Conservation (phyloP, 2,329 filamentous ascomycete genomes). For the Colletotrichum tabaci region DNA sequence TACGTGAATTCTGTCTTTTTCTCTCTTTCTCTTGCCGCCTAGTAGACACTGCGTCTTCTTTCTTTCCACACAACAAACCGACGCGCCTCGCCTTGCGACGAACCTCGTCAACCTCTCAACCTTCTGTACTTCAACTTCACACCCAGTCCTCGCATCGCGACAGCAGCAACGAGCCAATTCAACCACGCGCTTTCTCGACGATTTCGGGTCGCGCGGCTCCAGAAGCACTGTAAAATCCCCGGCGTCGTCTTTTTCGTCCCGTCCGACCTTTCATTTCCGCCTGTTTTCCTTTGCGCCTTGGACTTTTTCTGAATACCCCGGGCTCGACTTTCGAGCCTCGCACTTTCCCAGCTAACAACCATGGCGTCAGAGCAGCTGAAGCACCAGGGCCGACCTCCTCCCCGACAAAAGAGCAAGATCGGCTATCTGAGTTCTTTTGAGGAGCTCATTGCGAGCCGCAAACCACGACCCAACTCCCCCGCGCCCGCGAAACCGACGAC, state of each 20-base stretch:
- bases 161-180: conserved; percentile 1
- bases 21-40: background rate
- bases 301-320: background rate
- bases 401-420: background rate
- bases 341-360: conserved; percentile 29
- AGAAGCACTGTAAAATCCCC: conserved; percentile 30
- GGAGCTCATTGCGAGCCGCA: background rate
- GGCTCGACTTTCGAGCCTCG: background rate
- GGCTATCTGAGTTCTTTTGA: background rate
- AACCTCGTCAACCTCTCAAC: background rate
- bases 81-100: conserved; percentile 15
- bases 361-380: conserved; percentile 13
- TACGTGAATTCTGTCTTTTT: background rate
- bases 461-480: background rate
- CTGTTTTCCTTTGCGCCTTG: conserved; percentile 5
- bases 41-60: background rate
- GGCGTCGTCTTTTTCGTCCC: background rate
- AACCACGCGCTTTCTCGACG: conserved; percentile 14
- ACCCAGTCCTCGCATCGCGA: background rate
- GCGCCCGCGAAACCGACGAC: background rate
- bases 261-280: conserved; percentile 2
- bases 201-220: conserved; percentile 1
- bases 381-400: background rate
- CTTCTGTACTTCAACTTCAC: conserved; percentile 2
- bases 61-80: background rate